phyloP scores from a whole-genome alignment of 306 rosid species.

The Rosa chinensis region DNA sequence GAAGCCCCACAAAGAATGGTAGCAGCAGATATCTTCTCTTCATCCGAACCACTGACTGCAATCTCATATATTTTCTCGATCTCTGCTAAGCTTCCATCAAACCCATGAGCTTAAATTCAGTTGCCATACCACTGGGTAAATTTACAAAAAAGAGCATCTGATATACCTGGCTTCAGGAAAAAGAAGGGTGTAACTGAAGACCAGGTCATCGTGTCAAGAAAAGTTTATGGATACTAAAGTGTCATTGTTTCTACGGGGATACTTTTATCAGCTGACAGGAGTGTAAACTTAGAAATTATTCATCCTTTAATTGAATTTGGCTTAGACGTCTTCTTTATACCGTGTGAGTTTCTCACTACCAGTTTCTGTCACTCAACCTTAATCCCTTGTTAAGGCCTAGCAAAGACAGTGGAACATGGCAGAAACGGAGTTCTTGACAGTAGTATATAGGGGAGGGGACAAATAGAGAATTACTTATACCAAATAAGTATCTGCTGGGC shows the following conservation, averaged over 20 bases:
- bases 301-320: slow-evolving; percentile 7
- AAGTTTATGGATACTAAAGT: slow-evolving; percentile 22
- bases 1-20: slow-evolving; percentile 90
- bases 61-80: slow-evolving; percentile 81
- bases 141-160: slow-evolving; percentile 44
- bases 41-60: slow-evolving; percentile 79
- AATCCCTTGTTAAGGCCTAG: neutral
- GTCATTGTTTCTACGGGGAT: slow-evolving; percentile 6
- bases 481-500: neutral
- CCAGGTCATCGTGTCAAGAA: slow-evolving; percentile 26
- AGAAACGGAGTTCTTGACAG: neutral
- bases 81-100: slow-evolving; percentile 98
- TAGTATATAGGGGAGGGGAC: neutral
- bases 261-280: neutral
- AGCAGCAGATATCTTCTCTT: slow-evolving; percentile 87
- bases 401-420: neutral
- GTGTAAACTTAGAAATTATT: slow-evolving; percentile 15
- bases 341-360: neutral
- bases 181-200: slow-evolving; percentile 46
- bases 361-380: neutral
- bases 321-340: neutral
- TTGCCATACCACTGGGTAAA: slow-evolving; percentile 40
- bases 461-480: neutral
- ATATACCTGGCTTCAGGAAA: slow-evolving; percentile 49
- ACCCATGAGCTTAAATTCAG: slow-evolving; percentile 72